Evolutionary conservation across 495 filamentous ascomycete species (phyloP).

Genomic region (Penicillium herquei): DNA sequence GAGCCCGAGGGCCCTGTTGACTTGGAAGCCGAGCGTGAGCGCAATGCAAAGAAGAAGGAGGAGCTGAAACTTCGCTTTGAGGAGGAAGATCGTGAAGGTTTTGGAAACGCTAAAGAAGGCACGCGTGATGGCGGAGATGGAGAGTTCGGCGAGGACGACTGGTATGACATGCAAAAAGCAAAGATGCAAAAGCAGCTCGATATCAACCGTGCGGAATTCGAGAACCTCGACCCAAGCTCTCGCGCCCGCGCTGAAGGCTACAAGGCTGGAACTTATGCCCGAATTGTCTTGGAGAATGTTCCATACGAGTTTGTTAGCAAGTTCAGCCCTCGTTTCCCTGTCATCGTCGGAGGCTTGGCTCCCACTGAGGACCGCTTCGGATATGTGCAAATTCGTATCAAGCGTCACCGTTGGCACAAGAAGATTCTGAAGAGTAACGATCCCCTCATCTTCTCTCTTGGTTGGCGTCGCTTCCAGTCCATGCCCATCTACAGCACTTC

Average conservation of each 20-base stretch:
- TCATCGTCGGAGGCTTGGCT: slow-evolving; percentile 85
- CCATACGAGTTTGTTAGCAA: slow-evolving; percentile 88
- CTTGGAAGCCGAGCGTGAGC: slow-evolving; percentile 81
- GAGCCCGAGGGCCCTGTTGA: slow-evolving; percentile 39
- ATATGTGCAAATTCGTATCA: slow-evolving; percentile 92
- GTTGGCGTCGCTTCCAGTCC: slow-evolving; percentile 95
- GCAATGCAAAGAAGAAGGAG: slow-evolving; percentile 88
- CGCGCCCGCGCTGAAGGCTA: slow-evolving; percentile 82
- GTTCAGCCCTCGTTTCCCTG: slow-evolving; percentile 80
- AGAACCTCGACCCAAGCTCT: slow-evolving; percentile 74
- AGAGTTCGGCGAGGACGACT: slow-evolving; percentile 94
- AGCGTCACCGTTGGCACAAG: slow-evolving; percentile 97
- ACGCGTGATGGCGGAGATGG: slow-evolving; percentile 59
- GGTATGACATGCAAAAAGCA: slow-evolving; percentile 97
- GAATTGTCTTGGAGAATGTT: slow-evolving; percentile 81
- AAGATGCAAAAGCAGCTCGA: slow-evolving; percentile 88
- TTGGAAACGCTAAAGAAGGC: slow-evolving; percentile 78
- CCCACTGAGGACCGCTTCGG: slow-evolving; percentile 94
- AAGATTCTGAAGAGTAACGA: slow-evolving; percentile 98
- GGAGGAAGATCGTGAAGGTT: slow-evolving; percentile 93
- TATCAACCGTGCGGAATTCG: slow-evolving; percentile 93
- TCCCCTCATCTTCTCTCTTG: slow-evolving; percentile 92
- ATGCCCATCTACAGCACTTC: slow-evolving; percentile 92
- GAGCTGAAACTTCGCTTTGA: slow-evolving; percentile 93
- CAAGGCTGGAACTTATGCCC: slow-evolving; percentile 90